phyloP scores from a whole-genome alignment of 768 basidiomycete genomes.

The Russula brevipes region DNA sequence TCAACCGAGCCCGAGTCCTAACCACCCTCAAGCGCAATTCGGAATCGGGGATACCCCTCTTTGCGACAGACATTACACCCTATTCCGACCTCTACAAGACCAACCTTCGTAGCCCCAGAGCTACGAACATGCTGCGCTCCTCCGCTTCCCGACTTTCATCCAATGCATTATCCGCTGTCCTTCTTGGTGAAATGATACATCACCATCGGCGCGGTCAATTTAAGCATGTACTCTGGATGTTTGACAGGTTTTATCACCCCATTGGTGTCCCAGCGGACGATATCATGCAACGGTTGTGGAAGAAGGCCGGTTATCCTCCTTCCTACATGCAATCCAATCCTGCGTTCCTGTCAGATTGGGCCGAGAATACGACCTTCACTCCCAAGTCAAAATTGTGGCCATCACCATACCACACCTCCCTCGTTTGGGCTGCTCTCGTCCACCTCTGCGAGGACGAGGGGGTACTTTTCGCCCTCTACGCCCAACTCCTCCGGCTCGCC shows the following conservation, averaged over 20 bases:
- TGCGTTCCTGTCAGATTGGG: slow-evolving; percentile 31
- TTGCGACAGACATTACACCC: slow-evolving; percentile 12
- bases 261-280: slow-evolving; percentile 45
- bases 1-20: slow-evolving; percentile 5
- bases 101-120: neutral
- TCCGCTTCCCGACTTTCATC: slow-evolving; percentile 13
- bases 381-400: slow-evolving; percentile 32
- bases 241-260: slow-evolving; percentile 46
- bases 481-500: slow-evolving; percentile 33
- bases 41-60: neutral
- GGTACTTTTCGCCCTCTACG: slow-evolving; percentile 40
- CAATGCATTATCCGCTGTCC: slow-evolving; percentile 4
- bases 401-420: slow-evolving; percentile 32
- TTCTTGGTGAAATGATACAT: slow-evolving; percentile 30
- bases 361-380: slow-evolving; percentile 24
- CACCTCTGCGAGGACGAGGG: slow-evolving; percentile 22
- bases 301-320: slow-evolving; percentile 5
- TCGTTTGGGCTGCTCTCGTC: slow-evolving; percentile 35
- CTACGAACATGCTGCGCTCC: slow-evolving; percentile 8
- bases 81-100: slow-evolving; percentile 23
- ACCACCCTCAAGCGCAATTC: slow-evolving; percentile 6
- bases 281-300: neutral
- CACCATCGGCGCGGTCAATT: slow-evolving; percentile 17
- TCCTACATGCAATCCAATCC: neutral
- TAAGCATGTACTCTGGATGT: slow-evolving; percentile 33